A percentile compares a stretch with the other conserved stretches of the same genome.
Conservation (phyloP, 768 basidiomycete genomes). For the Boletus pseudopeckii region DNA sequence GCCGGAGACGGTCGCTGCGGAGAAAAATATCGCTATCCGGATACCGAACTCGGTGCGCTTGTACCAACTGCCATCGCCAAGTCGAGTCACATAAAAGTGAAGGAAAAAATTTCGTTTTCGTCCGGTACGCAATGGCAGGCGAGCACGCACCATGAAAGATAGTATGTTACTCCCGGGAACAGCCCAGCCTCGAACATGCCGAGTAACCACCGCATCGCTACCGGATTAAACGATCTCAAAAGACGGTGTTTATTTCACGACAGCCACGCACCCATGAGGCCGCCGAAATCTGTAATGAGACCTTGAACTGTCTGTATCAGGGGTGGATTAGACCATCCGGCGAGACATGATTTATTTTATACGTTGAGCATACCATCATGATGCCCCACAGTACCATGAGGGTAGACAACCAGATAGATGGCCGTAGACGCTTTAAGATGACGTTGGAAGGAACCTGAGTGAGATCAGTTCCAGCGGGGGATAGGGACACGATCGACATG, state of each 20-base stretch:
- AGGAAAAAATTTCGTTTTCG: background rate
- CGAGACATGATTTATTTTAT: background rate
- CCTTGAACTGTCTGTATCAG: constrained; percentile 64
- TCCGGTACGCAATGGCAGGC: background rate
- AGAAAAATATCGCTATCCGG: constrained; percentile 65
- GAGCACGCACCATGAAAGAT: constrained; percentile 61
- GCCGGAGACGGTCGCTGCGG: constrained; percentile 77
- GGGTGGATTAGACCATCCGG: background rate
- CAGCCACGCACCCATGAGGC: constrained; percentile 53
- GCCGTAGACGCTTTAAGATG: constrained; percentile 68
- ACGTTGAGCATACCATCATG: constrained; percentile 52
- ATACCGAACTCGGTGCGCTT: constrained; percentile 72
- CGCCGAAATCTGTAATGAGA: constrained; percentile 62
- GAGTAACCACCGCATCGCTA: constrained; percentile 69
- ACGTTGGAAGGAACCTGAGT: constrained; percentile 64
- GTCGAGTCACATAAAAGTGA: constrained; percentile 36
- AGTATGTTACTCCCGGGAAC: constrained; percentile 54
- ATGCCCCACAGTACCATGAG: constrained; percentile 76
- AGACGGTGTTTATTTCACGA: background rate
- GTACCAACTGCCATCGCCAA: constrained; percentile 46
- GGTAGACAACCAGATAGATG: constrained; percentile 72
- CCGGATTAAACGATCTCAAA: background rate
- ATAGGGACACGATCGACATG: background rate
- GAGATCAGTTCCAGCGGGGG: background rate
- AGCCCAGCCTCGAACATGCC: constrained; percentile 62